Base-by-base conservation (phyloP, 768 basidiomycete genomes). In the Stropharia rugosoannulata region DNA sequence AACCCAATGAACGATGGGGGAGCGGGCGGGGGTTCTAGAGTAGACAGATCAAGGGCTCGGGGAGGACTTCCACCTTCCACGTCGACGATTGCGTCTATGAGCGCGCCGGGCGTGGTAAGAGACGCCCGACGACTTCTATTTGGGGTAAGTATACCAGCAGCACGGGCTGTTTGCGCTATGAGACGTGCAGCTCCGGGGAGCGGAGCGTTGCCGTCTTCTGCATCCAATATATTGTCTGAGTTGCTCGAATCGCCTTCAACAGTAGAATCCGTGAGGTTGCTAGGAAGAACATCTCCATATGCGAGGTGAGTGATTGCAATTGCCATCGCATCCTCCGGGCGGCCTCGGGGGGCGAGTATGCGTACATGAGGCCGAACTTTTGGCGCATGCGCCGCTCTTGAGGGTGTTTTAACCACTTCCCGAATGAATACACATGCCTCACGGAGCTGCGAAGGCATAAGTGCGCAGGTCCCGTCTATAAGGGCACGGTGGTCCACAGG, bases 241-340 rank as follows among this genome's bases (percentile, higher is more conserved):
- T 32, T 7, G 19, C 8, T 19, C 27, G 3, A n/a, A 12, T 32
- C 19, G 29, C 16, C 52, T 4, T 25, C n/a, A 9, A 0, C 18
- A 12, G 12, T 8, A 5, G 35, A 0, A 4, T 19, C 22, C 9
- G 19, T 35, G 18, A 18, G 9, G 2, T 4, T 5, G 15, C 5
- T 3, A 13, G 5, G 6, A 25, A 16, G 16, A 29, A 1, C 15
- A 5, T 32, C 35, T 4, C 36, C 44, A 38, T 55, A 55, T 0
- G 47, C 54, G 29, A 58, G 27, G 43, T 58, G 56, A 11, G 50
- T 47, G 11, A 58, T 4, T 2, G 51, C 60, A 13, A 58, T 16
- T 7, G 36, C 45, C 54, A 56, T 44, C 40, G 51, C 60, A 44
- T 61, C 60, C 43, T 56, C 60, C 6, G 54, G 43, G 5, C 57